phyloP scores from a whole-genome alignment of 768 basidiomycete species.

The Mycena polygramma region DNA sequence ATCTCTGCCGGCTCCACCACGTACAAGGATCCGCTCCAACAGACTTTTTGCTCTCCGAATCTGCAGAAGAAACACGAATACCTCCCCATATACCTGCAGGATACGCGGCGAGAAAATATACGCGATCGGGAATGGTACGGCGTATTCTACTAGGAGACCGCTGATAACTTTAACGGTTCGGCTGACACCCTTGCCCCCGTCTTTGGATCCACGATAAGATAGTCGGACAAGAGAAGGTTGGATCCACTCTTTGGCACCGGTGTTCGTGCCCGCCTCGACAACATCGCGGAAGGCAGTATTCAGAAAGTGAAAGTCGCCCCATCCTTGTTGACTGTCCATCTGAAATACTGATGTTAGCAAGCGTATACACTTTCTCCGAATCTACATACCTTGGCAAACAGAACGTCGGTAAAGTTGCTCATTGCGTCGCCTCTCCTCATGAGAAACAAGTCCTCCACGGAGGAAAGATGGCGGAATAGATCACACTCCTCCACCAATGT shows the following conservation, averaged over 20 bases:
- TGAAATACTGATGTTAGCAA: slow-evolving; percentile 42
- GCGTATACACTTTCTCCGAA: not conserved
- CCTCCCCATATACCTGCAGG: slow-evolving; percentile 70
- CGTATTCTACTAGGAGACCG: slow-evolving; percentile 81
- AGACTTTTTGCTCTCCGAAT: slow-evolving; percentile 79
- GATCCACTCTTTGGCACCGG: slow-evolving; percentile 66
- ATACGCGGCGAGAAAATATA: slow-evolving; percentile 77
- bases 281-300: slow-evolving; percentile 83
- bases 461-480: slow-evolving; percentile 70
- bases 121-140: slow-evolving; percentile 83
- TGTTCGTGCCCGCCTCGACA: slow-evolving; percentile 60
- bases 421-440: slow-evolving; percentile 86
- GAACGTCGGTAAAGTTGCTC: slow-evolving; percentile 77
- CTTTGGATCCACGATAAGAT: slow-evolving; percentile 69
- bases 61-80: slow-evolving; percentile 82
- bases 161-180: slow-evolving; percentile 75
- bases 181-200: slow-evolving; percentile 57
- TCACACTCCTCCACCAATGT: slow-evolving; percentile 77
- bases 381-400: slow-evolving; percentile 76
- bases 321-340: slow-evolving; percentile 82
- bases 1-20: slow-evolving; percentile 56
- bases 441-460: slow-evolving; percentile 78
- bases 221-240: slow-evolving; percentile 79
- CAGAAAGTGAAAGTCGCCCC: slow-evolving; percentile 88
- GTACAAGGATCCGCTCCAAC: slow-evolving; percentile 77